A percentile compares a stretch with the other conserved stretches of the same genome.
Evolutionary conservation across 2,329 filamentous ascomycete genomes (phyloP).

Genomic region (Plectosphaerella plurivora): DNA sequence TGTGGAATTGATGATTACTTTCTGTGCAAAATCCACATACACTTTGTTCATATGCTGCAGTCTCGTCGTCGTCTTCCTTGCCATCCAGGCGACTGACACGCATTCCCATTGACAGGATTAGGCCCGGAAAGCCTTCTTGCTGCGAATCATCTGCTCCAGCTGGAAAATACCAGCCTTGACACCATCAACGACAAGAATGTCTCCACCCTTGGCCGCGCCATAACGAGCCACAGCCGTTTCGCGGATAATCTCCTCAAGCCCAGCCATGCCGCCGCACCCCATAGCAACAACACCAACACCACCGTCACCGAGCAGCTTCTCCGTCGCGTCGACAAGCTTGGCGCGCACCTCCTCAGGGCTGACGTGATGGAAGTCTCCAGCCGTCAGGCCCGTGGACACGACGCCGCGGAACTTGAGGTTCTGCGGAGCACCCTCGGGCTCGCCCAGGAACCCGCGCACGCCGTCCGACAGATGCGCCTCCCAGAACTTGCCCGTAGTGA

Average conservation of each 20-base stretch:
- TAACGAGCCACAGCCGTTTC: slow-evolving; percentile 61
- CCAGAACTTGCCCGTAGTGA: slow-evolving; percentile 85
- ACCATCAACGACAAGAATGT: slow-evolving; percentile 72
- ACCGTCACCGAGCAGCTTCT: slow-evolving; percentile 52
- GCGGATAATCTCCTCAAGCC: slow-evolving; percentile 72
- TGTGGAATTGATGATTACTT: background rate
- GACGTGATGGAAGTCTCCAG: slow-evolving; percentile 72
- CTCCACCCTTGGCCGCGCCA: slow-evolving; percentile 50
- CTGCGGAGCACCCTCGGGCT: slow-evolving; percentile 19
- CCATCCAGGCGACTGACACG: too few relatives aligned
- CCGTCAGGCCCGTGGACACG: slow-evolving; percentile 74
- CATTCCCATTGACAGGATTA: too few relatives aligned
- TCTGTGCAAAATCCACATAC: background rate
- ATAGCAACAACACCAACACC: slow-evolving; percentile 68
- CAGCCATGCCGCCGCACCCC: slow-evolving; percentile 89
- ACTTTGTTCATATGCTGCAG: background rate
- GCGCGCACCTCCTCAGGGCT: slow-evolving; percentile 57
- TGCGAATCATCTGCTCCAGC: slow-evolving; percentile 50
- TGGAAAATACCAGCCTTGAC: slow-evolving; percentile 65
- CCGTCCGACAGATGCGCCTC: slow-evolving; percentile 65
- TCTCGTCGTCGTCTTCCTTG: background rate
- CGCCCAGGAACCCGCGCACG: slow-evolving; percentile 60
- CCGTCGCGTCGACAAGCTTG: slow-evolving; percentile 67
- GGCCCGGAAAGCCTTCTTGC: slow-evolving; percentile 30
- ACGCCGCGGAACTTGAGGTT: slow-evolving; percentile 68